Base-by-base conservation (phyloP, 2,329 filamentous ascomycete species). In the Trichoderma cornu-damae region DNA sequence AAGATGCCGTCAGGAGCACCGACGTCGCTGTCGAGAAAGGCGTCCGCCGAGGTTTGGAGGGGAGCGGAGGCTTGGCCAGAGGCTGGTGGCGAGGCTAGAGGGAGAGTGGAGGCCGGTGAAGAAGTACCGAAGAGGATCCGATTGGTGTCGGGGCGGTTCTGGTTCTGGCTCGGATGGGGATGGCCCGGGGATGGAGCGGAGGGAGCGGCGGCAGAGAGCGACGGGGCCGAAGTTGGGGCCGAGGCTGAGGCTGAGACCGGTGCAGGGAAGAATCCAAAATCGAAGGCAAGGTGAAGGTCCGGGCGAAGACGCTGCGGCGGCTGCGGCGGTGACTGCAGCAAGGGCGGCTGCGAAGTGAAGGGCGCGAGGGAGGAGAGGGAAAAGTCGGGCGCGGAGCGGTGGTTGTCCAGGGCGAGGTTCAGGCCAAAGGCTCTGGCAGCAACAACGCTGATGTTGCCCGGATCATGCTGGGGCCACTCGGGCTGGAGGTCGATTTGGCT, bases 1-100 rank as follows among this genome's bases (percentile, higher is more conserved):
- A 69, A 61, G 8, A 67, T 47, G 49, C 72, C 65, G 55, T 71
- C 62, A 53, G 68, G 63, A 38, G 61, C 26, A 16, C 18, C 20
- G 28, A 32, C 14, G 28, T 18, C 40, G 51, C 32, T 38, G 3
- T 40, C 24, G 11, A 51, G 40, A 30, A 8, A 20, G 46, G 32
- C 26, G 26, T 37, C 32, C 12, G 42, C 32, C 38, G 24, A 16
- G 24, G n/a, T 30, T 18, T n/a, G 2, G 9, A 38, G 32, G 24
- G 30, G 24, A 30, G 22, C 16, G 26, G 12, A 42, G 24, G 16
- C 12, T 37, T 42, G 49, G 6, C n/a, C 49, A 3, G 42, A 30
- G 40, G 24, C 6, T 5, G 52, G 52, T 30, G 52, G 52, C 22
- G 32, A 46, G 18, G 40, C 42, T n/a, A 16, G 22, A 30, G 16